phyloP scores from a whole-genome alignment of 2,329 filamentous ascomycete species.

The Alternaria dauci region DNA sequence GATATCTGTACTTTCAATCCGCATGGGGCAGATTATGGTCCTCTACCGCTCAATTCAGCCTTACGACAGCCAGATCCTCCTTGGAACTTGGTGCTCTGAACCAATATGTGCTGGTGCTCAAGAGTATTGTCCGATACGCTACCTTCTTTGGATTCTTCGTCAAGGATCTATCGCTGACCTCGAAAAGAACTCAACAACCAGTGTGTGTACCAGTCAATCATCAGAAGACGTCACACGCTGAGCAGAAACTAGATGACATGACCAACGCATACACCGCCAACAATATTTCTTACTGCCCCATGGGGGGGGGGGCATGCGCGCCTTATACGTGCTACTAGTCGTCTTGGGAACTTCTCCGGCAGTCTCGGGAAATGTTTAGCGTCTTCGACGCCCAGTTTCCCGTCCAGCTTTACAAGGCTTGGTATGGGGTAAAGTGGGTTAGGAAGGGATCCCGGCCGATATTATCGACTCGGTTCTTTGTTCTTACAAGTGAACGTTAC shows the following conservation, averaged over 20 bases:
- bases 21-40: neutral
- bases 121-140: neutral
- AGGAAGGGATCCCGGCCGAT: neutral
- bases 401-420: neutral
- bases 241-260: neutral
- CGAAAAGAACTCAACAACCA: no score
- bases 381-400: neutral
- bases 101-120: neutral
- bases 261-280: neutral
- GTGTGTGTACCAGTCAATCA: neutral
- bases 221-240: neutral
- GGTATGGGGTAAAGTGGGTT: slow-evolving; percentile 2
- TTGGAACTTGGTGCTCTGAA: neutral
- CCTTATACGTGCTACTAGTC: neutral
- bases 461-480: neutral
- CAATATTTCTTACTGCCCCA: neutral
- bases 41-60: neutral
- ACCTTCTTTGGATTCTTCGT: neutral
- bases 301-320: neutral
- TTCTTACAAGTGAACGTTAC: neutral
- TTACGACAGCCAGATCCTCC: neutral
- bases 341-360: neutral
- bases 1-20: neutral
- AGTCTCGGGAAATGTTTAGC: neutral
- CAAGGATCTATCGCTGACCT: neutral